Evolutionary conservation across 148 eudicot genomes (phyloP).

Genomic region (Drosera capensis): DNA sequence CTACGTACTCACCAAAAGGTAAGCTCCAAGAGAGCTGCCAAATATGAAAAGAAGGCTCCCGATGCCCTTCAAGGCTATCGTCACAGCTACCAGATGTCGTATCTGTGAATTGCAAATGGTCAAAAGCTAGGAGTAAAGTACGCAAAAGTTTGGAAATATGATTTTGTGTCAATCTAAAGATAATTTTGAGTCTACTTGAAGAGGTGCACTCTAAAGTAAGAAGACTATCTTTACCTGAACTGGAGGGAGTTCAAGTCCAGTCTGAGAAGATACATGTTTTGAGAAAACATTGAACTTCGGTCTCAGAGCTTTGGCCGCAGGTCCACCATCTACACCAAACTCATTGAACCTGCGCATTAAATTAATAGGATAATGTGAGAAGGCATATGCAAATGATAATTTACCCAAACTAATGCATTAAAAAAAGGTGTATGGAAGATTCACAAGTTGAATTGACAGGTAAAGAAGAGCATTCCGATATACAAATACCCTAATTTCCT

Average conservation of each 20-base stretch:
- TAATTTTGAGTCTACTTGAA: neutral
- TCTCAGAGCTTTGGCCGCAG: slow-evolving; percentile 42
- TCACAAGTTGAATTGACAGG: too few relatives aligned
- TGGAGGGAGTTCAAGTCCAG: slow-evolving; percentile 52
- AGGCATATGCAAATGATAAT: too few relatives aligned
- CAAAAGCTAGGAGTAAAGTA: too few relatives aligned
- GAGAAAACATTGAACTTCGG: slow-evolving; percentile 55
- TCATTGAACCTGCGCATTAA: slow-evolving; percentile 90
- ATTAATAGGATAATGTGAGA: too few relatives aligned
- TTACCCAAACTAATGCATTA: too few relatives aligned
- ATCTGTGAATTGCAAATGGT: too few relatives aligned
- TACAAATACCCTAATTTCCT: too few relatives aligned
- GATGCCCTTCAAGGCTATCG: slow-evolving; percentile 55
- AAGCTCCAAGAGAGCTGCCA: slow-evolving; percentile 75
- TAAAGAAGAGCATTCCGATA: too few relatives aligned
- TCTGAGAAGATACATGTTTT: slow-evolving; percentile 39
- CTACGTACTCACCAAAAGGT: slow-evolving; percentile 38
- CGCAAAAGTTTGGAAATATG: too few relatives aligned
- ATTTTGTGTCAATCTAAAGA: neutral
- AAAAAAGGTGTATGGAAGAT: too few relatives aligned
- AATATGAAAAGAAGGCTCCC: slow-evolving; percentile 75
- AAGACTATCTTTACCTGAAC: slow-evolving; percentile 35
- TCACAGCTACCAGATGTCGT: slow-evolving; percentile 52
- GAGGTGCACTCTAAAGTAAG: neutral
- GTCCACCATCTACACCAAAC: slow-evolving; percentile 71